Evolutionary conservation across 495 filamentous ascomycete genomes (phyloP).

Genomic region (Neurospora sp.): DNA sequence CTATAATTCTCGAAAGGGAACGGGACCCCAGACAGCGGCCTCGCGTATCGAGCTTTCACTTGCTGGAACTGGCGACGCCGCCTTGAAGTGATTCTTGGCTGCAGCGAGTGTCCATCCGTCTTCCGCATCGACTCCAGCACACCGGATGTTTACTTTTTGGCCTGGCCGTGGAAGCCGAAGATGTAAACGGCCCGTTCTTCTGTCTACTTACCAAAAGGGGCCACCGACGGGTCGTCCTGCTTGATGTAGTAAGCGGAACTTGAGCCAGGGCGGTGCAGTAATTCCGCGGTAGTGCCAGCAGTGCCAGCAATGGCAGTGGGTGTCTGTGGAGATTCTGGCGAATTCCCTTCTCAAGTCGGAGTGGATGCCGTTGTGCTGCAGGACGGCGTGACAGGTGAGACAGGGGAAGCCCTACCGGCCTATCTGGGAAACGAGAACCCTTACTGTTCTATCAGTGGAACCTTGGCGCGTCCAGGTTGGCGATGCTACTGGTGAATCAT

Average conservation of each 20-base stretch:
- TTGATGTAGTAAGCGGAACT: background rate
- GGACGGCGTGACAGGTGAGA: background rate
- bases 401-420: background rate
- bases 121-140: background rate
- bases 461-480: background rate
- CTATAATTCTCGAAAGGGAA: background rate
- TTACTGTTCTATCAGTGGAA: background rate
- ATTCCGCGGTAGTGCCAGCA: background rate
- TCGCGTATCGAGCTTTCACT: background rate
- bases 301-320: background rate
- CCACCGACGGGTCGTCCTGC: background rate
- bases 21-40: background rate
- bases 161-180: conserved; percentile 4
- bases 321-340: background rate
- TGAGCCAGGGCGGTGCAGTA: background rate
- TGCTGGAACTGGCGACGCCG: background rate
- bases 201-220: background rate
- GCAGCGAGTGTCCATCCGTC: background rate
- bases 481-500: background rate
- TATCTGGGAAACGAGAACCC: background rate
- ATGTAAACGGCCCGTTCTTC: background rate
- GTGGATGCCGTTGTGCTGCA: background rate
- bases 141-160: conserved; percentile 4
- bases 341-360: background rate
- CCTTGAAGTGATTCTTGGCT: background rate